Conservation (phyloP, 371 early-diverging fungal species). For the Funneliformis caledonium region DNA sequence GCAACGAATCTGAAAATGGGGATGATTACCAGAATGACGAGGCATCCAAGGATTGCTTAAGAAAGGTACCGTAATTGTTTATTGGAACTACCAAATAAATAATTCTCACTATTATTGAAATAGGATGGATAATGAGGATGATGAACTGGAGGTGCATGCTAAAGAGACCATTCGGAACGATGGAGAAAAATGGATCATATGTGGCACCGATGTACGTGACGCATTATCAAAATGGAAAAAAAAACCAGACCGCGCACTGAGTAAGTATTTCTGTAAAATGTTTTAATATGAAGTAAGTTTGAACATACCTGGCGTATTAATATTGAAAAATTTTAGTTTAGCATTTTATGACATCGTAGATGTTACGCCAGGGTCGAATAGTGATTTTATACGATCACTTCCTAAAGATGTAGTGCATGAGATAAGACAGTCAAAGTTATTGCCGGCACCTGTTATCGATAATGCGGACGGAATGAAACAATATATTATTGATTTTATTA, state of each 20-base stretch:
- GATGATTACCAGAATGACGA: too few relatives aligned
- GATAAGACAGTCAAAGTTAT: background rate
- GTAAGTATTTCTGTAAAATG: slow-evolving; percentile 19
- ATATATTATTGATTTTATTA: background rate
- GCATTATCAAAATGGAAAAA: slow-evolving; percentile 14
- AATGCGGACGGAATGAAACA: background rate
- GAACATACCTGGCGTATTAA: background rate
- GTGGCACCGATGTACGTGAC: slow-evolving; percentile 1
- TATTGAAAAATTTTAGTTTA: slow-evolving; percentile 11
- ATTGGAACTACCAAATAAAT: too few relatives aligned
- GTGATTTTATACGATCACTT: background rate
- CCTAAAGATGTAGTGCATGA: background rate
- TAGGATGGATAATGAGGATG: slow-evolving; percentile 10
- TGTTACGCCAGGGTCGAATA: background rate
- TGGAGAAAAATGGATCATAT: slow-evolving; percentile 4
- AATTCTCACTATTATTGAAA: too few relatives aligned
- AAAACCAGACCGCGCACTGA: slow-evolving; percentile 17
- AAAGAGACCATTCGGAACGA: background rate
- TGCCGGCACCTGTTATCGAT: background rate
- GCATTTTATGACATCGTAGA: slow-evolving; percentile 13
- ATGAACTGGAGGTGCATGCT: slow-evolving; percentile 12
- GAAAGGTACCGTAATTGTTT: too few relatives aligned
- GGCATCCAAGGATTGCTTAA: too few relatives aligned
- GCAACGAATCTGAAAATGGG: too few relatives aligned
- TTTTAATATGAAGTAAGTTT: too few relatives aligned